Evolutionary conservation across 371 early-diverging fungal genomes (phyloP).

Genomic region (Dichotomocladium elegans): DNA sequence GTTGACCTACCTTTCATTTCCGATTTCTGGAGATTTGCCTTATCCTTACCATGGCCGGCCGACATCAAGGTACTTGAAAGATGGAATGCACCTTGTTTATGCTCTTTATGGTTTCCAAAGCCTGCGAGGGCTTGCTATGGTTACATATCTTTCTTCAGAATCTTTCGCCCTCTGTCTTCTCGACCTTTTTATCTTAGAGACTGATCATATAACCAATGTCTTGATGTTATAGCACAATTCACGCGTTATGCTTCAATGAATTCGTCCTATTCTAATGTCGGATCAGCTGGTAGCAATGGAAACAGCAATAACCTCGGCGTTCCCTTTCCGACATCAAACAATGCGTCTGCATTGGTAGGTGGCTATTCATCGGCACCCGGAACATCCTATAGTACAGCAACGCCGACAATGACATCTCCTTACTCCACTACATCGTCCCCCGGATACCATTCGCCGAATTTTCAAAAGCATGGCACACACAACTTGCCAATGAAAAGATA

Average conservation of each 20-base stretch:
- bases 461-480: constrained; percentile 18
- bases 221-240: constrained; percentile 25
- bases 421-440: constrained; percentile 46
- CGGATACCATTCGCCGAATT: constrained; percentile 41
- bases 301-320: constrained; percentile 30
- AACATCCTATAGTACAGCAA: constrained; percentile 22
- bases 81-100: too few relatives aligned
- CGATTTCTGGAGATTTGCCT: not conserved
- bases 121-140: not conserved
- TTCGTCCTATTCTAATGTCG: constrained; percentile 10
- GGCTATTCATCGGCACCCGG: constrained; percentile 18
- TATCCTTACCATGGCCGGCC: constrained; percentile 18
- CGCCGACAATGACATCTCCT: constrained; percentile 39
- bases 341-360: constrained; percentile 5
- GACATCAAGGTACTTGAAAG: constrained; percentile 18
- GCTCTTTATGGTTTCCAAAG: too few relatives aligned
- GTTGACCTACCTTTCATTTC: too few relatives aligned
- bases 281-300: constrained; percentile 7
- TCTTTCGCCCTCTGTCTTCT: not conserved
- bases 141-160: not conserved
- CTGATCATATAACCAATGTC: not conserved
- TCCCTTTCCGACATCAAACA: constrained; percentile 26
- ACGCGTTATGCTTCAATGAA: constrained; percentile 43
- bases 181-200: not conserved
- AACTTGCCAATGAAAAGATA: constrained; percentile 43